These are phyloP conservation scores for Xylaria flabelliformis DNA, from an alignment of 495 filamentous ascomycete species.

Conservation along the genomic window DNA sequence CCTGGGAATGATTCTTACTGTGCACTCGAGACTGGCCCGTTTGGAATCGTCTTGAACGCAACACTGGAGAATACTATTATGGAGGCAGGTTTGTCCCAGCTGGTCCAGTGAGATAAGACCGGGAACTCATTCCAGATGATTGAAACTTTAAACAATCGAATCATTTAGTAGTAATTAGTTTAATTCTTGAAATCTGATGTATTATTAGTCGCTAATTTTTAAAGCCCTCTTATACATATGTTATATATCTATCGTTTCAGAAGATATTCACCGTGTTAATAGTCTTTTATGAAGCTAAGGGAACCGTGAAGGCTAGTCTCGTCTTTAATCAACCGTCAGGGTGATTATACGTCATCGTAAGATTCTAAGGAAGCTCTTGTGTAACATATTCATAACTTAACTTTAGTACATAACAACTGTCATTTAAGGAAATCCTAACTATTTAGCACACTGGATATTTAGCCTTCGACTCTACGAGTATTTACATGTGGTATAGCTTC, in stretches of 20 bases:
- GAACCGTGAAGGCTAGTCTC: background rate
- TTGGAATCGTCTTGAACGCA: background rate
- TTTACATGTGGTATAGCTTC: background rate
- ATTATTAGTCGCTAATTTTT: background rate
- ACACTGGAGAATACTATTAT: background rate
- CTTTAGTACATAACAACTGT: background rate
- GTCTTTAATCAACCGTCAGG: no score
- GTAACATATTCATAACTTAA: background rate
- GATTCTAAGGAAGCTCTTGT: background rate
- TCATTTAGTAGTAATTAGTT: background rate
- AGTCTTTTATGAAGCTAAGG: no score
- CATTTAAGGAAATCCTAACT: background rate
- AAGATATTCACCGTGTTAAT: background rate
- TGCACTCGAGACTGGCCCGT: constrained; percentile 17
- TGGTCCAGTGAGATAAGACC: background rate
- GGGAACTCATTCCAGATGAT: background rate
- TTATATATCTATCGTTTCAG: background rate
- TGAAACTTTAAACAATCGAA: background rate
- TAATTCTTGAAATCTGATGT: background rate
- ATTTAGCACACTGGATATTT: background rate
- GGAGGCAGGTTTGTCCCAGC: background rate
- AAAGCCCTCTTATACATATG: background rate
- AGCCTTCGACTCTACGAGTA: background rate
- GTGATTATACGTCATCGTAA: background rate
- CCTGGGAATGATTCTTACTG: constrained; percentile 17